Conservation (phyloP, 2,329 filamentous ascomycete species). For the Alternaria alternata region DNA sequence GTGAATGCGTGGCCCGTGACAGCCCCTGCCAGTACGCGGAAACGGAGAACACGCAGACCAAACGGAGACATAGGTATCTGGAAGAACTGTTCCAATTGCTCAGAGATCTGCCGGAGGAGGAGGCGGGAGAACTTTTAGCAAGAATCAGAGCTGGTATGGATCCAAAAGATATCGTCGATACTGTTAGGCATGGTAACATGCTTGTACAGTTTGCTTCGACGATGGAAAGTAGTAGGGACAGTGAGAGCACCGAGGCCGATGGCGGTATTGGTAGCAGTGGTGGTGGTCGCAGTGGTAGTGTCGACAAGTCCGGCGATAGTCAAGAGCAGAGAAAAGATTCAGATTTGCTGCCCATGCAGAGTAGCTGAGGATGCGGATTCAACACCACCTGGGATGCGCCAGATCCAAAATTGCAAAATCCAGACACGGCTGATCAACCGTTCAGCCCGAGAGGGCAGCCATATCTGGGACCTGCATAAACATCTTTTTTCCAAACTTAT, state of each 20-base stretch:
- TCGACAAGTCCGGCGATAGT: neutral
- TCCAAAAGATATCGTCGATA: conserved; percentile 23
- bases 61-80: conserved; percentile 25
- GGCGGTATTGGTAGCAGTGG: neutral
- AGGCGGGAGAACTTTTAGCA: conserved; percentile 16
- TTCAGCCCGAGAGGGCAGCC: neutral
- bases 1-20: conserved; percentile 25
- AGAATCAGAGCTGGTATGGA: conserved; percentile 27
- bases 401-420: neutral
- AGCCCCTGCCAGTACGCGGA: conserved; percentile 24
- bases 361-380: neutral
- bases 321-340: neutral
- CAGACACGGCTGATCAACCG: neutral
- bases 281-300: neutral
- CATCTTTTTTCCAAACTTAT: neutral
- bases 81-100: conserved; percentile 25
- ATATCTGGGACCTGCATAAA: neutral
- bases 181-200: conserved; percentile 25
- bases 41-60: conserved; percentile 23
- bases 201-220: conserved; percentile 23
- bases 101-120: conserved; percentile 18
- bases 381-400: neutral
- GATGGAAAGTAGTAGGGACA: neutral
- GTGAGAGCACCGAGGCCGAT: neutral
- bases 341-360: neutral